Evolutionary conservation across 805 yeast species (phyloP), one percentile per base, ranked within the genome.

Genomic region (Candida yuanshanica): DNA sequence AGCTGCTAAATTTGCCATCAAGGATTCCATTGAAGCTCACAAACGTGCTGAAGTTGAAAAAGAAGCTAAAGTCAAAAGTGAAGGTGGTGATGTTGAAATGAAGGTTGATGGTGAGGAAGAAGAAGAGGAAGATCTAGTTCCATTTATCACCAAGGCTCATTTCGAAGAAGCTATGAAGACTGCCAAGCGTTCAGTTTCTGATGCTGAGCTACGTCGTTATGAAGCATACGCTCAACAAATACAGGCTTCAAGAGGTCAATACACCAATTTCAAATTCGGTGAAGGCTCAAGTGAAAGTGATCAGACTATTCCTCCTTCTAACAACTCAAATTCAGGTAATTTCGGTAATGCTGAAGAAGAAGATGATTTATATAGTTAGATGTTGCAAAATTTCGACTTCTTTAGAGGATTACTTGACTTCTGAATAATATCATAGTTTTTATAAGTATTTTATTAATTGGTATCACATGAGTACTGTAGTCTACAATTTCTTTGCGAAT

Each of bases 131-230:
- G 99, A 93, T 63, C 88, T 95, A 23, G 99, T 93, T 53, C 99
- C 99, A 58, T 93, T 66, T 65, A 91, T 93, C 58, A 86, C 96
- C 23, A 85, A 83, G 61, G 83, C 82, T 39, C 99, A 93, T 65
- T 89, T 93, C 57, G 96, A 93, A 68, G 98, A 93, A 73, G 99
- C 99, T 36, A 93, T 93, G 99, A 90, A 91, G 81, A 89, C 98
- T 2, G 99, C 99, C 40, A 84, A 89, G 68, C 85, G 98, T 58
- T 90, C 97, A 42, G 99, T 93, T 37, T 82, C 95, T 32, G 98
- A 95, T 60, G 86, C 96, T 29, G 99, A 93, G 68, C 76, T 93
- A 60, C 93, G 99, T 69, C 90, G 99, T 69, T 93, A 93, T 65
- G 99, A 93, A 71, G 95, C 98, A 7, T 93, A 91, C 59, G 95